Percentiles rank a stretch among this genome's conserved stretches.
Evolutionary conservation across 148 eudicot species (phyloP).

Genomic region (Silene uniflora): DNA sequence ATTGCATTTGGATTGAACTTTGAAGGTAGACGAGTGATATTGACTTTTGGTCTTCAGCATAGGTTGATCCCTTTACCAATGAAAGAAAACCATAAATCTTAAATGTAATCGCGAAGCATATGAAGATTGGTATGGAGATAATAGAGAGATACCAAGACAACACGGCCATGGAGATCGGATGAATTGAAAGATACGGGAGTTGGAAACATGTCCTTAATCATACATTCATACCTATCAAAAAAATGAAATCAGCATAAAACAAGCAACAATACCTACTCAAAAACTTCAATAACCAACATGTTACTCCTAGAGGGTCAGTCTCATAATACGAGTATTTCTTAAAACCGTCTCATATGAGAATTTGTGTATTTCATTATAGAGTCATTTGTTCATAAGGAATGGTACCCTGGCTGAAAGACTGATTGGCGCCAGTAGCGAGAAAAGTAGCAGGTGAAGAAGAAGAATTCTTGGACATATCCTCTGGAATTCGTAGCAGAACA

Average conservation of each 20-base stretch:
- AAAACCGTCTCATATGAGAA: too few relatives aligned
- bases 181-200: slow-evolving; percentile 29
- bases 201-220: slow-evolving; percentile 43
- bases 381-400: background rate
- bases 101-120: background rate
- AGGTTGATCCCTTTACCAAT: slow-evolving; percentile 17
- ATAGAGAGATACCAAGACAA: slow-evolving; percentile 22
- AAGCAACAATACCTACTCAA: too few relatives aligned
- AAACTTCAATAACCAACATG: too few relatives aligned
- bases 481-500: slow-evolving; percentile 51
- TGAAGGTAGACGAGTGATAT: slow-evolving; percentile 16
- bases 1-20: slow-evolving; percentile 23
- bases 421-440: slow-evolving; percentile 62
- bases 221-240: slow-evolving; percentile 29
- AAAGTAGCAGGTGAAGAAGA: slow-evolving; percentile 50
- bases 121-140: background rate
- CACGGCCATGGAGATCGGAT: slow-evolving; percentile 28
- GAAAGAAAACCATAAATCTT: background rate
- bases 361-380: too few relatives aligned
- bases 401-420: slow-evolving; percentile 60
- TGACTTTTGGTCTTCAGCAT: background rate
- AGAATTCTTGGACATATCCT: slow-evolving; percentile 31
- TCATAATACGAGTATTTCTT: too few relatives aligned
- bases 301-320: too few relatives aligned
- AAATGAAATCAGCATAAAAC: background rate